A percentile compares a stretch with the other conserved stretches of the same genome.
Evolutionary conservation across 1,284 basidiomycete species (phyloP).

Genomic region (Austroboletus olivaceoglutinosus): DNA sequence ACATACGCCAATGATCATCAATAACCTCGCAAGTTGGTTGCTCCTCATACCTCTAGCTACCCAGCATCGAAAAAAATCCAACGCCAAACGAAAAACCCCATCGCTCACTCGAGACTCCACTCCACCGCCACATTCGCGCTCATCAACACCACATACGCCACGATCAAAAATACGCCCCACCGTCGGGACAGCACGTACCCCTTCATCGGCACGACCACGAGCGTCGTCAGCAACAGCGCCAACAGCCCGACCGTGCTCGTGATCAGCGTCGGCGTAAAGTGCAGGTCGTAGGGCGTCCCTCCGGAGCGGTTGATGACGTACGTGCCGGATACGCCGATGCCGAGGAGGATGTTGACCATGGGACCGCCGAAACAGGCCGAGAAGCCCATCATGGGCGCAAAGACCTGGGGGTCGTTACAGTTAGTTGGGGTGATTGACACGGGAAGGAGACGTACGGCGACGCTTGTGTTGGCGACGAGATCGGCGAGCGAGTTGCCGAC

Average conservation of each 20-base stretch:
- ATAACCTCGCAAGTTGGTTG: no score
- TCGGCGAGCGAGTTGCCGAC: slow-evolving; percentile 96
- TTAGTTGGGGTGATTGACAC: background rate
- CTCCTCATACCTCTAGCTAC: no score
- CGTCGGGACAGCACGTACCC: slow-evolving; percentile 74
- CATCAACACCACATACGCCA: slow-evolving; percentile 74
- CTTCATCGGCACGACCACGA: slow-evolving; percentile 83
- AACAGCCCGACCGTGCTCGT: slow-evolving; percentile 82
- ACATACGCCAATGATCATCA: no score
- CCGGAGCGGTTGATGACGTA: slow-evolving; percentile 64
- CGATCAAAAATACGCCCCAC: slow-evolving; percentile 81
- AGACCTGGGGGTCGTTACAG: slow-evolving; percentile 46
- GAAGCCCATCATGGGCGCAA: slow-evolving; percentile 87
- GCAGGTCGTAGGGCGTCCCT: slow-evolving; percentile 58
- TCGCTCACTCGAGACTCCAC: slow-evolving; percentile 27
- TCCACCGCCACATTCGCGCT: slow-evolving; percentile 75
- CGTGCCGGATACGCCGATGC: slow-evolving; percentile 77
- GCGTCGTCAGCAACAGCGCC: slow-evolving; percentile 69
- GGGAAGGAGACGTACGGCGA: slow-evolving; percentile 59
- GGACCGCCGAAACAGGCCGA: slow-evolving; percentile 93
- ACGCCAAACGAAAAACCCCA: background rate
- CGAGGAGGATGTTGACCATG: slow-evolving; percentile 96
- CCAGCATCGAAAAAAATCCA: no score
- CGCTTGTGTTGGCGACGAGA: slow-evolving; percentile 94
- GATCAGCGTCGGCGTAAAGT: slow-evolving; percentile 81